Base-by-base conservation (phyloP, 2,329 filamentous ascomycete species). In the Hypocrella siamensis region DNA sequence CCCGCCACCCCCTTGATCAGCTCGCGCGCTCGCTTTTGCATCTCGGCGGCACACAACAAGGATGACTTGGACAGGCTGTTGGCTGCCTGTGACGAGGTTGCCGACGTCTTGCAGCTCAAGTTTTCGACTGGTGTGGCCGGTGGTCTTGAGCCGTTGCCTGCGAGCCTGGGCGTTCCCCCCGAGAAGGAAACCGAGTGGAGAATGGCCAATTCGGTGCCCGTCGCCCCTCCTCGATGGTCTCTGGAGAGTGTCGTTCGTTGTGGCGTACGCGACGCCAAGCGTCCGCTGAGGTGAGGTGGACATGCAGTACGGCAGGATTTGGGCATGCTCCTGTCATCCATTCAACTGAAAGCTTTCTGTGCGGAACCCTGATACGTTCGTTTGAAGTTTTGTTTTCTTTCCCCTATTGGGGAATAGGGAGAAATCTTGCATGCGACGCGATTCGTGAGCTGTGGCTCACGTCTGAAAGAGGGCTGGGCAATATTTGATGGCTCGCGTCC, bases 81-180 rank as follows among this genome's bases (percentile, higher is more conserved):
- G 31, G 67, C 74, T 4, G 90, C 90, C 12, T 96, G 88, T 47
- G 84, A 96, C 49, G 82, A 96, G 55, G 75, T 94, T 35, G 86
- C 88, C 35, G 83, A 93, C 42, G 70, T 93, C 16, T 62, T 98
- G 34, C 86, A 96, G 57, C 68, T 98, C 51, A 96, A 94, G 61
- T 94, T 93, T 60, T 93, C 85, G n/a, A 92, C 82, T 11, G 90
- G 90, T 42, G 74, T 94, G 46, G 88, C 90, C 10, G 90, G 90
- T 41, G 90, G 90, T 35, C 73, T 81, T 24, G 71, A 83, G 31
- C 77, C 81, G 7, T 65, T 88, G 3, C 75, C 77, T 4, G 78
- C 81, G 22, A 79, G 74, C 12, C 65, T 83, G 25, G 68, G 70
- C 0, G 65, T 83, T 25, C 67, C 70, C 0, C 66, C 74, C 8